Base-by-base conservation (phyloP, 441 rosid species). In the Biscutella laevigata region DNA sequence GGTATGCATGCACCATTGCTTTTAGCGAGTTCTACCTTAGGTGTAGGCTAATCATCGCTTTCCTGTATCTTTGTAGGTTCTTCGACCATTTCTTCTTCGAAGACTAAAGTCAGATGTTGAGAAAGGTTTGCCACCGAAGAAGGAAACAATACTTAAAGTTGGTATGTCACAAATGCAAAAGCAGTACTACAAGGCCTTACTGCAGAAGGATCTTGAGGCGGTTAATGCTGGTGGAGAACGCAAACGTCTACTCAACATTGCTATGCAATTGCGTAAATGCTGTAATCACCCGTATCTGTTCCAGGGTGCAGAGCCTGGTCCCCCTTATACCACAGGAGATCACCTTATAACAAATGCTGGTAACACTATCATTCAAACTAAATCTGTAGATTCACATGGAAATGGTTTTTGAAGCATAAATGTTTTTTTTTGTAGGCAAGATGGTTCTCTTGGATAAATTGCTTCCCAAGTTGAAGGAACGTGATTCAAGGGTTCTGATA, bases 131-230 rank as follows among this genome's bases (percentile, higher is more conserved):
- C 99, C 99, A 62, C 99, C 99, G 7, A 94, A 94, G 72, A 94
- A 89, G 75, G 99, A 94, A 73, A 94, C 99, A 2, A 94, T 94
- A 68, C 72, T 94, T 59, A 94, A 94, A 77, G 97, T 94, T 56
- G 99, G 99, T 29, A 89, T 94, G 99, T 94, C 99, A 57, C 99
- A 94, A 80, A 81, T 94, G 99, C 99, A 94, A 75, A 94, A 94
- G 34, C 91, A 89, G 14, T 89, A 84, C 59, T 94, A 89, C 56
- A 84, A 50, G 71, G 95, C 95, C 5, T 81, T 94, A 50, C 69
- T 94, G 62, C 99, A 89, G 78, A 94, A 94, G 67, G 99, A 94
- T 69, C 91, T 94, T 68, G 99, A 89, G 81, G 96, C 88, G 48
- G 87, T 94, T 46, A 94, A 89, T 80, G 99, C 99, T 60, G 99